A percentile compares a stretch with the other conserved stretches of the same genome.
Evolutionary conservation across 2,329 filamentous ascomycete genomes (phyloP).

Genomic region (Ceratocystis albifundus): DNA sequence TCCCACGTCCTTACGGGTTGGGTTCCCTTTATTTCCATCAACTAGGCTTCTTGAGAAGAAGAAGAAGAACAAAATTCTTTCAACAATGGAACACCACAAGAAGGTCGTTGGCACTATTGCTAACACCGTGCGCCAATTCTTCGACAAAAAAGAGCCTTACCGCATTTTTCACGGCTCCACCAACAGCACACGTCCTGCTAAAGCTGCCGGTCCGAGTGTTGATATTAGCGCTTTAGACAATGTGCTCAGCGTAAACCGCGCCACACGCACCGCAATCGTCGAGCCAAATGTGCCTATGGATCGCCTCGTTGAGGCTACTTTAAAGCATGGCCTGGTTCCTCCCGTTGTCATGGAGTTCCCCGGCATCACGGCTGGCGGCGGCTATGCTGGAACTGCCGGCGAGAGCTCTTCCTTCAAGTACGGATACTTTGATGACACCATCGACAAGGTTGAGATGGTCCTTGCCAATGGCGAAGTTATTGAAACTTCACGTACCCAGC

Average conservation of each 20-base stretch:
- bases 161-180: conserved; percentile 68
- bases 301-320: conserved; percentile 51
- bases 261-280: conserved; percentile 49
- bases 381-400: conserved; percentile 58
- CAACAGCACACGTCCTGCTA: conserved; percentile 53
- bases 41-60: neutral
- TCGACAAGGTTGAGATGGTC: conserved; percentile 56
- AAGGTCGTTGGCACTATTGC: conserved; percentile 40
- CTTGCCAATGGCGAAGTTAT: conserved; percentile 55
- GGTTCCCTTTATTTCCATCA: neutral
- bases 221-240: conserved; percentile 54
- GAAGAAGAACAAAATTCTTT: too few species aligned
- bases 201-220: conserved; percentile 37
- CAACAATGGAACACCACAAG: conserved; percentile 39
- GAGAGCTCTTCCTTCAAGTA: conserved; percentile 59
- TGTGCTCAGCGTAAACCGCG: conserved; percentile 51
- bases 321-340: conserved; percentile 54
- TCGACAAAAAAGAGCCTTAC: conserved; percentile 45
- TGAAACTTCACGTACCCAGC: conserved; percentile 35
- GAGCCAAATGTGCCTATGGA: conserved; percentile 72
- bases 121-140: conserved; percentile 38
- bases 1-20: neutral
- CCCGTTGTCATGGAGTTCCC: conserved; percentile 68
- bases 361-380: conserved; percentile 62
- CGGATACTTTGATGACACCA: conserved; percentile 58